Conservation (phyloP, 1,284 basidiomycete genomes). For the Papiliotrema nemorosa region DNA sequence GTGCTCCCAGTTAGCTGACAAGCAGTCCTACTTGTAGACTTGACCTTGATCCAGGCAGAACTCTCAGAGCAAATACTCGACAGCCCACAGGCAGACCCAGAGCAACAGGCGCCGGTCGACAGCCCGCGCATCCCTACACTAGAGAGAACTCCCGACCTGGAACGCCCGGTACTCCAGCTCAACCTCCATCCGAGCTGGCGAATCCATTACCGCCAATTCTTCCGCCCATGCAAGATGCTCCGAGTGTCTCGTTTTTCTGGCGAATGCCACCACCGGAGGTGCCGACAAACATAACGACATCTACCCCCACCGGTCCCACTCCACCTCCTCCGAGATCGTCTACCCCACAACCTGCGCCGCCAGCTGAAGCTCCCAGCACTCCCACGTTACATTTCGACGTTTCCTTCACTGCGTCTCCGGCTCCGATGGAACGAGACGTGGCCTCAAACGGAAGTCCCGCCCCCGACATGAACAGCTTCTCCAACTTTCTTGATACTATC, state of each 20-base stretch:
- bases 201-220: background rate
- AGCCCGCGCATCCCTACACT: slow-evolving; percentile 1
- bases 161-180: too few species aligned
- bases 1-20: slow-evolving; percentile 6
- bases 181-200: background rate
- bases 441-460: too few species aligned
- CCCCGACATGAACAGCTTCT: too few species aligned
- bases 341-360: background rate
- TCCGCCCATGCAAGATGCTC: too few species aligned
- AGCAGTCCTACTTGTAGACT: slow-evolving; percentile 46
- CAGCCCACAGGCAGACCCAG: slow-evolving; percentile 7
- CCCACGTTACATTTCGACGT: background rate
- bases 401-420: background rate
- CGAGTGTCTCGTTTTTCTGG: too few species aligned
- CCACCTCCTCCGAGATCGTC: too few species aligned
- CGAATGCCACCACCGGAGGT: too few species aligned
- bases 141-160: too few species aligned
- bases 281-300: background rate
- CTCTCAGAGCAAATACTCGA: slow-evolving; percentile 24
- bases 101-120: slow-evolving; percentile 1
- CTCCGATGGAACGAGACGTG: background rate
- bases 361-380: background rate
- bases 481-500: too few species aligned
- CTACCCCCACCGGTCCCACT: too few species aligned
- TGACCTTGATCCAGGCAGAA: slow-evolving; percentile 46